These are phyloP conservation scores for Irpex lacteus DNA, from an alignment of 1,284 basidiomycete species.

Conservation along the genomic window DNA sequence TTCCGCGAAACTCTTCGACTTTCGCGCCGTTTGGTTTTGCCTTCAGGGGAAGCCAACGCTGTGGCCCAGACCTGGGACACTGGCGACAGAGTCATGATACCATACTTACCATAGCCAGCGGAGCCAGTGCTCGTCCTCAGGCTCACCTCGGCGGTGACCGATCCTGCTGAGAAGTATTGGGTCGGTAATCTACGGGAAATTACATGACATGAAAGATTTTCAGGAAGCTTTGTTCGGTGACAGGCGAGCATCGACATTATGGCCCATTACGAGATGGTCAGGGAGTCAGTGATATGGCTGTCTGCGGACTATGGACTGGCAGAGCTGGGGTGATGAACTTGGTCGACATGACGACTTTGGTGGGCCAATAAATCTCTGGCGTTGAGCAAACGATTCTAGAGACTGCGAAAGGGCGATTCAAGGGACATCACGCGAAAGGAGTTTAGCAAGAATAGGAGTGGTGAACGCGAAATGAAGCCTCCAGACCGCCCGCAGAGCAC, in stretches of 20 bases:
- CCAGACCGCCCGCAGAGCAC: background rate
- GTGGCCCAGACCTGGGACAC: too few species aligned
- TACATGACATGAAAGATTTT: background rate
- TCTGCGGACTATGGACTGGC: too few species aligned
- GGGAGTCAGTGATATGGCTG: background rate
- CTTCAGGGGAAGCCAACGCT: too few species aligned
- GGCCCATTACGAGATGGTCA: background rate
- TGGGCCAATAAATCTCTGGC: background rate
- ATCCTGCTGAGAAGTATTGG: background rate
- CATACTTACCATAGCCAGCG: background rate
- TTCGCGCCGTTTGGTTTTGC: background rate
- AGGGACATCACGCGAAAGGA: background rate
- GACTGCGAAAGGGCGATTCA: background rate
- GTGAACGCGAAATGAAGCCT: background rate
- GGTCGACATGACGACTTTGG: constrained; percentile 9
- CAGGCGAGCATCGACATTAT: background rate
- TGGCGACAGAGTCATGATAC: background rate
- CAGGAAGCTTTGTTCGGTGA: background rate
- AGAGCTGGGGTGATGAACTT: background rate
- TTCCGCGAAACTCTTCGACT: background rate
- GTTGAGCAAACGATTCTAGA: background rate
- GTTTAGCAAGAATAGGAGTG: background rate
- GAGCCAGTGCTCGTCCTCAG: too few species aligned
- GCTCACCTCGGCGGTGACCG: too few species aligned
- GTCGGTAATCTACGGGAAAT: background rate